These are phyloP conservation scores for Sedum album DNA, from an alignment of 164 flowering plant species.

Conservation along the genomic window DNA sequence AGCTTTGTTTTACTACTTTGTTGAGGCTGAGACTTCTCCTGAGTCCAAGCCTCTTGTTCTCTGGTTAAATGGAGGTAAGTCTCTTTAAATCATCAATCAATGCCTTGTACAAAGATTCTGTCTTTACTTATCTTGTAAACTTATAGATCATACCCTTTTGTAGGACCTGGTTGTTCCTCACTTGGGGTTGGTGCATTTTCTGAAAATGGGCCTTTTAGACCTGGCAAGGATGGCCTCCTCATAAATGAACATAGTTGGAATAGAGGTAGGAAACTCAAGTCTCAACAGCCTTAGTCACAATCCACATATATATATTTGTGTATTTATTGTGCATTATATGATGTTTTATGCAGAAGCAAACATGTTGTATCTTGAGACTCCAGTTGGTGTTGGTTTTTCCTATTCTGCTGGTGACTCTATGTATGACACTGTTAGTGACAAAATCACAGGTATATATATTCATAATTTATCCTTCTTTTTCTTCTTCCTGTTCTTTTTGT, in stretches of 20 bases:
- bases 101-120: neutral
- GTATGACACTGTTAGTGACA: slow-evolving; percentile 56
- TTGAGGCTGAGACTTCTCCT: slow-evolving; percentile 33
- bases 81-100: neutral
- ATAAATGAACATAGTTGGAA: slow-evolving; percentile 70
- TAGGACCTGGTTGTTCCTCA: slow-evolving; percentile 85
- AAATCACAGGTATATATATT: slow-evolving; percentile 50
- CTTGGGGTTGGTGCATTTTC: slow-evolving; percentile 81
- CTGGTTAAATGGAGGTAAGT: slow-evolving; percentile 44
- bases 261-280: slow-evolving; percentile 33
- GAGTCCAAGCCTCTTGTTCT: slow-evolving; percentile 41
- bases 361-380: slow-evolving; percentile 75
- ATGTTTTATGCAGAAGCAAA: slow-evolving; percentile 64
- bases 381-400: slow-evolving; percentile 71
- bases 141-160: slow-evolving; percentile 6
- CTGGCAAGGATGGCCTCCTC: slow-evolving; percentile 41
- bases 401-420: slow-evolving; percentile 53
- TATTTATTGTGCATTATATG: neutral
- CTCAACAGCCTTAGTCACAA: neutral
- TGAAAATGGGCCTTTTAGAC: slow-evolving; percentile 76
- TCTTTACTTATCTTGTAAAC: neutral
- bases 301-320: neutral
- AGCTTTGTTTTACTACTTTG: slow-evolving; percentile 45
- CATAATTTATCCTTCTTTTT: neutral
- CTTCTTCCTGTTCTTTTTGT: neutral